Evolutionary conservation across 306 rosid species (phyloP).

Genomic region (Prunus fruticosa): DNA sequence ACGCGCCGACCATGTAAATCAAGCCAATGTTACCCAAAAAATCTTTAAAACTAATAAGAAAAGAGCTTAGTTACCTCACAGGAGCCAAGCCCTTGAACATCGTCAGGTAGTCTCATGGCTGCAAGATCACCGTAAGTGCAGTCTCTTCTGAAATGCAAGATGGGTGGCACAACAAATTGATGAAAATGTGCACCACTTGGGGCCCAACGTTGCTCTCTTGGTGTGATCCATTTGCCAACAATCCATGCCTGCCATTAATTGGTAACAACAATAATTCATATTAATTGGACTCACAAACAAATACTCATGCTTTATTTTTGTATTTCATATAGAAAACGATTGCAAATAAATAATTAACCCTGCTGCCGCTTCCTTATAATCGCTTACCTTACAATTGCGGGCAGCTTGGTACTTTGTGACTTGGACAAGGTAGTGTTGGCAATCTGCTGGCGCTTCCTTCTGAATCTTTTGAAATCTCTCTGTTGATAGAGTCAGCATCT

Average conservation of each 20-base stretch:
- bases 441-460: slow-evolving; percentile 84
- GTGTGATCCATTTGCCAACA: slow-evolving; percentile 95
- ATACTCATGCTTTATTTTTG: background rate
- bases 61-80: slow-evolving; percentile 59
- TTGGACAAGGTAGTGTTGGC: slow-evolving; percentile 78
- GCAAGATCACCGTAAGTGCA: slow-evolving; percentile 97
- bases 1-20: too few relatives aligned
- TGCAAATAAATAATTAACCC: too few relatives aligned
- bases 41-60: too few relatives aligned
- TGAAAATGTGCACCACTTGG: slow-evolving; percentile 92
- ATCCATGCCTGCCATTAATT: slow-evolving; percentile 68
- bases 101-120: slow-evolving; percentile 86
- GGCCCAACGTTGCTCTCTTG: slow-evolving; percentile 87
- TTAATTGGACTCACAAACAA: background rate
- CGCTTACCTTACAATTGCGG: slow-evolving; percentile 69
- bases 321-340: background rate
- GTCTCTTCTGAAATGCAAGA: slow-evolving; percentile 74
- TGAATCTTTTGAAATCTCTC: slow-evolving; percentile 85
- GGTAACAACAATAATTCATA: background rate
- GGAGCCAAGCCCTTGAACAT: slow-evolving; percentile 72
- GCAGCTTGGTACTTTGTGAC: slow-evolving; percentile 96
- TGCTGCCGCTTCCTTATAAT: background rate
- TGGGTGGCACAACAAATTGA: slow-evolving; percentile 95
- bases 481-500: slow-evolving; percentile 86
- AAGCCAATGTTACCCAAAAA: too few relatives aligned